These are phyloP conservation scores for Handroanthus guayacan DNA, from an alignment of 257 asterid genomes.

Conservation along the genomic window DNA sequence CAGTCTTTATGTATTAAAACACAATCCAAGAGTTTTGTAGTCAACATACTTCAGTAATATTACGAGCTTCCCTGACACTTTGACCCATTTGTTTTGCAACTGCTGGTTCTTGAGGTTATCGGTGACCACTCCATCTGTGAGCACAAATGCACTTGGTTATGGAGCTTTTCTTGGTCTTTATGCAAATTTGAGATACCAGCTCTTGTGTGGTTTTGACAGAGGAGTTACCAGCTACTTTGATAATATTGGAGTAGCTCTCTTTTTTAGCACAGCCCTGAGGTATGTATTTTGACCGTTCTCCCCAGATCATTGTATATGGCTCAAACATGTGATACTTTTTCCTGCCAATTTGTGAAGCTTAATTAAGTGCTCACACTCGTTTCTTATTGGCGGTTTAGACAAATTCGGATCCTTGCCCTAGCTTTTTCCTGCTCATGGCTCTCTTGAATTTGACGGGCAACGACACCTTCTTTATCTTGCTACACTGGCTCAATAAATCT, in stretches of 20 bases:
- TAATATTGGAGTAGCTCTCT: slow-evolving; percentile 86
- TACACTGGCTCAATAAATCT: neutral
- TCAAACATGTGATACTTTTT: neutral
- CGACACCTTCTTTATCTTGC: neutral
- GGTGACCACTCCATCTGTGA: slow-evolving; percentile 81
- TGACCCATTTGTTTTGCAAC: neutral
- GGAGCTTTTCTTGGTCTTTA: slow-evolving; percentile 97
- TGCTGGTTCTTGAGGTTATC: slow-evolving; percentile 64
- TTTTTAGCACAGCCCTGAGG: slow-evolving; percentile 90
- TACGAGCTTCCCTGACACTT: slow-evolving; percentile 16
- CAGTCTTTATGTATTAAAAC: neutral
- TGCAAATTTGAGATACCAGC: slow-evolving; percentile 92
- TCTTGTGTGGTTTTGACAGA: slow-evolving; percentile 88
- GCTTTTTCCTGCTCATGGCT: neutral
- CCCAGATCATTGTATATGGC: neutral
- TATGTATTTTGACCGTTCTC: slow-evolving; percentile 37
- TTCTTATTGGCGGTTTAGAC: neutral
- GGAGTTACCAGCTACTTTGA: slow-evolving; percentile 74
- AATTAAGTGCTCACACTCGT: slow-evolving; percentile 12
- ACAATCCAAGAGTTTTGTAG: neutral
- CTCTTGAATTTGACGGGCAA: neutral
- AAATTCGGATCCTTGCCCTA: neutral
- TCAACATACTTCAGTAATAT: slow-evolving; percentile 19
- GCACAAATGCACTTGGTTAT: slow-evolving; percentile 91
- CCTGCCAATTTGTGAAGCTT: slow-evolving; percentile 11